Evolutionary conservation across 768 basidiomycete species (phyloP).

Genomic region (Leccinum arenicola): DNA sequence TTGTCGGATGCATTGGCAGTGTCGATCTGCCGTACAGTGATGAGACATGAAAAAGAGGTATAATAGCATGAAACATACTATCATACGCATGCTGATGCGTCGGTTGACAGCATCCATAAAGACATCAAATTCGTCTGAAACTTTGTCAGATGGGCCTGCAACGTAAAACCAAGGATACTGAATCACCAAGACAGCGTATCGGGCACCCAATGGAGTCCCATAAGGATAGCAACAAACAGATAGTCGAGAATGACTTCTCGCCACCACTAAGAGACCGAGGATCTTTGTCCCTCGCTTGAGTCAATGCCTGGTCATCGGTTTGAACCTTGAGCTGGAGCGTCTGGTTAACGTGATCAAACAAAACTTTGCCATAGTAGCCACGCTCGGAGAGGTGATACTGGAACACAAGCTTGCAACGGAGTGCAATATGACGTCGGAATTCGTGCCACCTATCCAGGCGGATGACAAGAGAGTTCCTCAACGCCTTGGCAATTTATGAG

Average conservation of each 20-base stretch:
- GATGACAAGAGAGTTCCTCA: constrained; percentile 59
- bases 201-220: constrained; percentile 98
- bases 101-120: constrained; percentile 96
- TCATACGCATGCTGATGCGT: constrained; percentile 92
- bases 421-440: constrained; percentile 85
- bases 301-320: constrained; percentile 74
- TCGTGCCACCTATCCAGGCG: constrained; percentile 80
- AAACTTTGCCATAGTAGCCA: constrained; percentile 85
- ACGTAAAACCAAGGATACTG: background rate
- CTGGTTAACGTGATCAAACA: constrained; percentile 75
- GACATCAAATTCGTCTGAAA: constrained; percentile 91
- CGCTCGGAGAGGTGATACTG: constrained; percentile 78
- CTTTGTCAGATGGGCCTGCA: constrained; percentile 10
- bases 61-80: constrained; percentile 48
- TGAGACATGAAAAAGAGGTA: constrained; percentile 4
- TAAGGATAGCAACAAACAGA: constrained; percentile 87
- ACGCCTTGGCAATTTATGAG: constrained; percentile 44
- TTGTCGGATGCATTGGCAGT: constrained; percentile 83
- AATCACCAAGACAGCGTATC: constrained; percentile 81
- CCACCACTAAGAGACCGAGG: constrained; percentile 87
- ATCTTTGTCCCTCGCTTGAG: constrained; percentile 75
- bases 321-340: constrained; percentile 73
- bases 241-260: constrained; percentile 96
- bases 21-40: constrained; percentile 57
- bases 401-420: constrained; percentile 83